Evolutionary conservation across 225 moss, liverwort and hornwort genomes (phyloP), one percentile per base, ranked within the genome.

Genomic region (Neckera pumila): DNA sequence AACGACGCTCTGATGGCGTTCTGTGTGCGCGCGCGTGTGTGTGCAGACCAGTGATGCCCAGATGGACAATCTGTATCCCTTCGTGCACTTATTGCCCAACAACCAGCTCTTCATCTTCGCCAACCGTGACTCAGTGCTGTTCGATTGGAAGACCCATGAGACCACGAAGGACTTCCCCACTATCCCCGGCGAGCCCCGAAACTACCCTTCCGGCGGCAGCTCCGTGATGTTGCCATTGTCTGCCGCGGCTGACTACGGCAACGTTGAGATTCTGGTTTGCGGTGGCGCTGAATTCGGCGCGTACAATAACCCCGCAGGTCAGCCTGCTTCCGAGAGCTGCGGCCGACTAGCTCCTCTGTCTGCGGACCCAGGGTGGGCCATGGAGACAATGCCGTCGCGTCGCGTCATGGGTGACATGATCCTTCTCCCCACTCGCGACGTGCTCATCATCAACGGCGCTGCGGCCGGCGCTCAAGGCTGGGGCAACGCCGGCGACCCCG

Each of bases 401-500:
- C 92, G 93, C 16, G 40, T 89, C 47, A 93, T 93, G 92, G 92
- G 93, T 28, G 93, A 93, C 89, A 93, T 93, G 93, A 49, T 93
- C 53, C 81, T 93, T 38, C 89, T 92, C n/a, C 93, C 93, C 22
- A 93, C 89, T 20, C 69, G 89, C 11, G 92, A 93, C 3, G 92
- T 93, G 8, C 65, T 93, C 60, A 94, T 94, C 86, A 91, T 94
- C 66, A 94, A 94, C 57, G 93, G 94, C 28, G 93, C 93, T 1
- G 82, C 63, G 1, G 47, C 15, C 3, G 94, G 94, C 2, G 88
- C 94, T 11, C 94, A 94, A 65, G 93, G 94, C 30, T 94, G 94
- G 94, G 94, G 93, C 82, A 69, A 79, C 10, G 94, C 94, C 12
- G 36, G 6, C 30, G 49, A 89, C 58, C 94, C 94, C 25, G 93